Conservation (phyloP, 352 stramenopile genomes). For the Pilasporangium apinafurcum region DNA sequence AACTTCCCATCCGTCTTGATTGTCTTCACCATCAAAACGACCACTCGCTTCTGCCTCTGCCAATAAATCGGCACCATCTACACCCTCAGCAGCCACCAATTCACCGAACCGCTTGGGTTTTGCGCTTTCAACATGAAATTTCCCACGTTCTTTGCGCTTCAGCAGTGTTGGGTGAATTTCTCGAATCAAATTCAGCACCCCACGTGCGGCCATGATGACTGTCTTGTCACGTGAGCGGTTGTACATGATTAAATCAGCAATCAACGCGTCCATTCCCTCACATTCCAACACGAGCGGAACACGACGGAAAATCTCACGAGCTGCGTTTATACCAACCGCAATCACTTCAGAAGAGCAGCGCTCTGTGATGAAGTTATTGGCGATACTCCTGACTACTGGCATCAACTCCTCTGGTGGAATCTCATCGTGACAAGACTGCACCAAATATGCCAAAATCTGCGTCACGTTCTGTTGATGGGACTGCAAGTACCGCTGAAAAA, state of each 20-base stretch:
- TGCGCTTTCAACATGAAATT: slow-evolving; percentile 79
- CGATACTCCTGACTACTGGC: slow-evolving; percentile 95
- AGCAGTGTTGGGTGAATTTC: slow-evolving; percentile 94
- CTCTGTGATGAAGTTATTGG: slow-evolving; percentile 98
- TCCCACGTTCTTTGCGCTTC: slow-evolving; percentile 95
- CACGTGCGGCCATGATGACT: slow-evolving; percentile 94
- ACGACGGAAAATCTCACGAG: slow-evolving; percentile 93
- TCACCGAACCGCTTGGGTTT: slow-evolving; percentile 91
- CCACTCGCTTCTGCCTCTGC: slow-evolving; percentile 65
- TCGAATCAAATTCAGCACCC: slow-evolving; percentile 95
- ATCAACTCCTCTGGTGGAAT: slow-evolving; percentile 96
- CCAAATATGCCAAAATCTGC: slow-evolving; percentile 95
- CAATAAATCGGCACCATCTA: slow-evolving; percentile 96
- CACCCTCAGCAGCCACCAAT: slow-evolving; percentile 84
- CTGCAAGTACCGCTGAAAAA: slow-evolving; percentile 92
- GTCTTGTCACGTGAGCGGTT: slow-evolving; percentile 95
- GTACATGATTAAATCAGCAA: slow-evolving; percentile 94
- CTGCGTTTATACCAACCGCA: slow-evolving; percentile 97
- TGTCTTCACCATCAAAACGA: slow-evolving; percentile 78
- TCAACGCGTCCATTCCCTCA: slow-evolving; percentile 87
- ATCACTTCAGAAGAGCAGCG: slow-evolving; percentile 94
- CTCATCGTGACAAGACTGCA: slow-evolving; percentile 96
- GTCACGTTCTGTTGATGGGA: slow-evolving; percentile 90
- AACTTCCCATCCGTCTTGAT: slow-evolving; percentile 80
- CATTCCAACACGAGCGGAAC: slow-evolving; percentile 94